Evolutionary conservation across 257 asterid genomes (phyloP), one percentile per base, ranked within the genome.

Genomic region (Capsicum rhomboideum): DNA sequence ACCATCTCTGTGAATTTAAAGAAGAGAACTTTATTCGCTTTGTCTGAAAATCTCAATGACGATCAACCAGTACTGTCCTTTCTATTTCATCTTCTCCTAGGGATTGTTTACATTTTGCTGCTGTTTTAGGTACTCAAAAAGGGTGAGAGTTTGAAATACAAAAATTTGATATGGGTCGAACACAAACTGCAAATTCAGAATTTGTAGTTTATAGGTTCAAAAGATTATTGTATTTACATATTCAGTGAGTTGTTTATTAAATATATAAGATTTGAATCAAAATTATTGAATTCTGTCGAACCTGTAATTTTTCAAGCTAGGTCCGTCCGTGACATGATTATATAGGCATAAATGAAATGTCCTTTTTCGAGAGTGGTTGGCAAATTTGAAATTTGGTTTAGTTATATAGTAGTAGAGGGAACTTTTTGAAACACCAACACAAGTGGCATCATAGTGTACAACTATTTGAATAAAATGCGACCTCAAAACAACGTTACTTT

Each of bases 1-100:
- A 29, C 79, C 78, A 17, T 31, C 78, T 83, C 28, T 85, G 85
- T 80, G 72, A 80, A 77, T 54, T 67, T 42, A 79, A 82, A 86
- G 89, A 77, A 82, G 69, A 56, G 34, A 46, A 42, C 89, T 89
- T 91, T 92, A 94, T 93, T 93, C 98, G 88, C 86, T 90, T 88
- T 94, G 97, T 91, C 90, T 84, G 84, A 53, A 79, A 64, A 40
- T 87, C 86, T 84, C 85, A 82, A 88, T 83, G n/a, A n/a, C n/a
- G 69, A 87, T 87, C 84, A 82, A 44, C 85, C 59, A 34, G 8
- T 37, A 71, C 21, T 74, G 86, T 79, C 87, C 78, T 44, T 83
- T 90, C 90, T 46, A 84, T 91, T 89, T 88, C 91, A 55, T 75
- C 80, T 67, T 21, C 34, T 23, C 71, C 26, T 31, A 6, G 81